Conservation (phyloP, 441 rosid species). For the Theobroma grandiflorum region DNA sequence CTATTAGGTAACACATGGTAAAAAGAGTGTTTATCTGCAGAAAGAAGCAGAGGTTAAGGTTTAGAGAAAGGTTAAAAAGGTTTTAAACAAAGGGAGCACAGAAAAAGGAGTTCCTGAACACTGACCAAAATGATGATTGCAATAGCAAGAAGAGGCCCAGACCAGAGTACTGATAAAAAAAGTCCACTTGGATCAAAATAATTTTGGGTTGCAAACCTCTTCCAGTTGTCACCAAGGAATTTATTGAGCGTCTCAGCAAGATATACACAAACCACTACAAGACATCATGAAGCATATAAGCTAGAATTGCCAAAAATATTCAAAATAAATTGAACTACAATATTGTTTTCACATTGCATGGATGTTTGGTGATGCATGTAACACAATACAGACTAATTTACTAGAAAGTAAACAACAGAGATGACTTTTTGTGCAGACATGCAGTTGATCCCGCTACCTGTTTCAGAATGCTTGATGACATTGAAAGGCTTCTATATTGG, state of each 20-base stretch:
- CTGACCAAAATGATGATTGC: slow-evolving; percentile 86
- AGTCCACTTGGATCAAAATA: slow-evolving; percentile 88
- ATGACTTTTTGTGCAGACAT: background rate
- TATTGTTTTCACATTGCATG: background rate
- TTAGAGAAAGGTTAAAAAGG: background rate
- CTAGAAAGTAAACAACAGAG: background rate
- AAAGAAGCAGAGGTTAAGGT: background rate
- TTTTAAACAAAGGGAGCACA: slow-evolving; percentile 11
- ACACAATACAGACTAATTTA: background rate
- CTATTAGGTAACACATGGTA: slow-evolving; percentile 78
- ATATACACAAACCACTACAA: slow-evolving; percentile 90
- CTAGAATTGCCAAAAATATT: background rate
- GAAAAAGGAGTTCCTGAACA: slow-evolving; percentile 10
- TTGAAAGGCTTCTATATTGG: background rate
- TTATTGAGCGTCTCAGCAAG: slow-evolving; percentile 82
- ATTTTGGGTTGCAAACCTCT: slow-evolving; percentile 83
- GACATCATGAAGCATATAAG: slow-evolving; percentile 21
- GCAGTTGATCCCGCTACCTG: background rate
- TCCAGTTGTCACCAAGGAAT: slow-evolving; percentile 72
- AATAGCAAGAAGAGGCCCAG: slow-evolving; percentile 87
- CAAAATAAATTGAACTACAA: slow-evolving; percentile 2
- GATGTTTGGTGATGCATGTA: background rate
- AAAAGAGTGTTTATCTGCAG: slow-evolving; percentile 87
- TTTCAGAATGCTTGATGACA: background rate
- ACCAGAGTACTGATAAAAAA: slow-evolving; percentile 88